These are phyloP conservation scores for Daedaleopsis nitida DNA, from an alignment of 768 basidiomycete species.

Conservation along the genomic window DNA sequence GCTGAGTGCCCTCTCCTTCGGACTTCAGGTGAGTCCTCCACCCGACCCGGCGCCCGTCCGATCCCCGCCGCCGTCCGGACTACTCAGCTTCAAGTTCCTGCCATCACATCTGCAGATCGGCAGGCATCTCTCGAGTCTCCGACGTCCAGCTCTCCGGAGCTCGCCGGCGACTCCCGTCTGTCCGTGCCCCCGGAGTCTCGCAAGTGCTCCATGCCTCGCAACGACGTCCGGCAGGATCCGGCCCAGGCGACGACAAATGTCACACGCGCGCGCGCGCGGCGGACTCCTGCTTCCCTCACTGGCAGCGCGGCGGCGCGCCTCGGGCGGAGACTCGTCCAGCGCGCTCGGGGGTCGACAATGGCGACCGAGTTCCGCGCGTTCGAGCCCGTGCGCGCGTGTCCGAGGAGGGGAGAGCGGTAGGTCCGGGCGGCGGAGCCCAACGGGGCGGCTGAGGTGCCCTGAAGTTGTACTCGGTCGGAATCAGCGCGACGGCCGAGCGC, in stretches of 20 bases:
- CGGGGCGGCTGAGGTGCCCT: no score
- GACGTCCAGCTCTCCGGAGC: constrained; percentile 32
- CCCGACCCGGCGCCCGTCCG: no score
- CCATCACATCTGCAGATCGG: constrained; percentile 70
- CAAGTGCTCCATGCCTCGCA: constrained; percentile 50
- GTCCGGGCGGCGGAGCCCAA: constrained; percentile 1
- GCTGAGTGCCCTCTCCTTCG: constrained; percentile 11
- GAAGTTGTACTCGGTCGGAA: no score
- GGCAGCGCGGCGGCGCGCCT: no score
- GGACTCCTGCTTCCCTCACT: neutral
- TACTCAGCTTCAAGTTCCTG: constrained; percentile 66
- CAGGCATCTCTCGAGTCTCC: constrained; percentile 77
- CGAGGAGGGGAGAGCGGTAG: constrained; percentile 12
- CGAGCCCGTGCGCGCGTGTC: constrained; percentile 29
- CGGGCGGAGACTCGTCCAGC: constrained; percentile 1
- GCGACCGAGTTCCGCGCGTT: constrained; percentile 9
- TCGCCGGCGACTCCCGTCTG: no score
- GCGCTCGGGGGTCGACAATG: neutral
- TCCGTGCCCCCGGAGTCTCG: constrained; percentile 57
- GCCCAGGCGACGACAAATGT: no score
- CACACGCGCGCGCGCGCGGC: no score
- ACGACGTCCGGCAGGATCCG: neutral
- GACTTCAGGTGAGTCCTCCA: constrained; percentile 37
- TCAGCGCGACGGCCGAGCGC: no score
- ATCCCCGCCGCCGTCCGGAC: constrained; percentile 35